These are phyloP conservation scores for Rhodotorula kratochvilovae DNA, from an alignment of 768 basidiomycete genomes.

Conservation along the genomic window DNA sequence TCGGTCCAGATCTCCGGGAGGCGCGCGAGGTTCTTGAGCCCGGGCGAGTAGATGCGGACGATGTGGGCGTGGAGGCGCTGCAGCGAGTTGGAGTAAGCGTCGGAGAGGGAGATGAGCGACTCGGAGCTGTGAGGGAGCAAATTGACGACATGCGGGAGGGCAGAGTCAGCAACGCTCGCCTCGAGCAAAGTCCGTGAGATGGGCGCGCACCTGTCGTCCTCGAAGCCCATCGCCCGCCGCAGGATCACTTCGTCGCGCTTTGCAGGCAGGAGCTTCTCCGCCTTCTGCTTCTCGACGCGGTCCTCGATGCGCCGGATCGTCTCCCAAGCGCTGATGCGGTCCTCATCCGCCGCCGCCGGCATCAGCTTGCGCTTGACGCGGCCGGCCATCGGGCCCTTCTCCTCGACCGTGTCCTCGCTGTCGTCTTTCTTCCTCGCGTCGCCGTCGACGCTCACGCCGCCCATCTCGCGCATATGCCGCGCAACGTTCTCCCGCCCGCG, in stretches of 20 bases:
- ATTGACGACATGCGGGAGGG: too few species aligned
- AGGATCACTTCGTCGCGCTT: slow-evolving; percentile 20
- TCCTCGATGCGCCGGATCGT: slow-evolving; percentile 21
- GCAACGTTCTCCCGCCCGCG: slow-evolving; percentile 15
- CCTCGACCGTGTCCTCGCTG: not conserved
- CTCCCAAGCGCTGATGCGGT: slow-evolving; percentile 17
- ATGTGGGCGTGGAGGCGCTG: slow-evolving; percentile 36
- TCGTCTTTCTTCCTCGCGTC: too few species aligned
- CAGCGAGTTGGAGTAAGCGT: slow-evolving; percentile 23
- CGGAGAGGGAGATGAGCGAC: slow-evolving; percentile 25
- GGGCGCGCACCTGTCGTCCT: slow-evolving; percentile 19
- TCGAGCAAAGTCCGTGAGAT: too few species aligned
- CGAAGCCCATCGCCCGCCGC: slow-evolving; percentile 13
- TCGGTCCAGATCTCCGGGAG: slow-evolving; percentile 31
- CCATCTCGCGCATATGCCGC: slow-evolving; percentile 31
- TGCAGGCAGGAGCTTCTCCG: not conserved
- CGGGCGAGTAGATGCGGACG: slow-evolving; percentile 38
- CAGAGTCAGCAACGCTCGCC: too few species aligned
- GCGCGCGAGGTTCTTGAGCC: slow-evolving; percentile 16
- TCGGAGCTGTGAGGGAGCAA: slow-evolving; percentile 14
- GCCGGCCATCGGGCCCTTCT: not conserved
- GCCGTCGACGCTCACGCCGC: not conserved
- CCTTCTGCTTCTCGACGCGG: slow-evolving; percentile 1
- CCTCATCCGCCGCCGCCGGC: not conserved
- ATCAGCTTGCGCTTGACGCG: slow-evolving; percentile 1